Conservation (phyloP, 208 protist species). For the Acanthamoeba culbertsoni region DNA sequence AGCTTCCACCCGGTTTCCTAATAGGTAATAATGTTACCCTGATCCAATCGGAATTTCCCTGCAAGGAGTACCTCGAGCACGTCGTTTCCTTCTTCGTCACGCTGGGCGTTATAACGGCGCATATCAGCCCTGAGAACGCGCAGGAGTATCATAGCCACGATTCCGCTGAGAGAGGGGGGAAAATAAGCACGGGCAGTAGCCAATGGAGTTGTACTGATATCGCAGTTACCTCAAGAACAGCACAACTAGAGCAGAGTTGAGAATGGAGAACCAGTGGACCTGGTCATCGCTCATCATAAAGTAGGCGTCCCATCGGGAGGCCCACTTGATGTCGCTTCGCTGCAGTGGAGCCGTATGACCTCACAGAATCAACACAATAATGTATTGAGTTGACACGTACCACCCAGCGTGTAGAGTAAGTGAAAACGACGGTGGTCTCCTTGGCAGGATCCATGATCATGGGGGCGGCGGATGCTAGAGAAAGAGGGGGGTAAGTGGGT, state of each 20-base stretch:
- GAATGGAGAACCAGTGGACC: slow-evolving; percentile 95
- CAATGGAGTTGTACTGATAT: too few relatives aligned
- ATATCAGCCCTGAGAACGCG: slow-evolving; percentile 95
- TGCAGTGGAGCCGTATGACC: too few relatives aligned
- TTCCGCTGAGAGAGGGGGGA: slow-evolving; percentile 56
- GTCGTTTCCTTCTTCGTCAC: not conserved
- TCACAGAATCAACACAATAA: too few relatives aligned
- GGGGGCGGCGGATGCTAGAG: not conserved
- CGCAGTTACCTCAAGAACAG: slow-evolving; percentile 93
- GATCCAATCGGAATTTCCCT: too few relatives aligned
- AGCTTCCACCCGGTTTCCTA: slow-evolving; percentile 95
- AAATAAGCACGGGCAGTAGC: not conserved
- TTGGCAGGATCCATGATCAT: not conserved
- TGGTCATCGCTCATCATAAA: slow-evolving; percentile 86
- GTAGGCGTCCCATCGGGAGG: slow-evolving; percentile 96
- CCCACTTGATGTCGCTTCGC: slow-evolving; percentile 86
- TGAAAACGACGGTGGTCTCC: slow-evolving; percentile 66
- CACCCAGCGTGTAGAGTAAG: slow-evolving; percentile 69
- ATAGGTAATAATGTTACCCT: too few relatives aligned
- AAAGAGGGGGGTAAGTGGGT: too few relatives aligned
- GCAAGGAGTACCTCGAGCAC: not conserved
- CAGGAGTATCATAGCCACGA: slow-evolving; percentile 95
- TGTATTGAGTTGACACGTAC: slow-evolving; percentile 4
- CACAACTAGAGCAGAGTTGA: slow-evolving; percentile 93
- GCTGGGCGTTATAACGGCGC: slow-evolving; percentile 89